phyloP scores from a whole-genome alignment of 768 basidiomycete species.

The Fomitopsis serialis region DNA sequence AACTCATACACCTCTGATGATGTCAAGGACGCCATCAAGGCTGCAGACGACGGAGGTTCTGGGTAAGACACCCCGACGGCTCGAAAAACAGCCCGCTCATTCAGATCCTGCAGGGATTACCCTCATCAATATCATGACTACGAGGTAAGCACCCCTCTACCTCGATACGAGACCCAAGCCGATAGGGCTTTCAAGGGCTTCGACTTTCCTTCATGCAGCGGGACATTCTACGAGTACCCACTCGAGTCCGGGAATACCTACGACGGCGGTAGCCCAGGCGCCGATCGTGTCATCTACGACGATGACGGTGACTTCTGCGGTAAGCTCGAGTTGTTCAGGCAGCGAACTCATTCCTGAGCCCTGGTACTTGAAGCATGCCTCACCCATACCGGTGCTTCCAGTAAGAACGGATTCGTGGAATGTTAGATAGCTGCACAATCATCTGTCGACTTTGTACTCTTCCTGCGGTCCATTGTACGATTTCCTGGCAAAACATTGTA shows the following conservation, averaged over 20 bases:
- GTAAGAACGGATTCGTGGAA: slow-evolving; percentile 15
- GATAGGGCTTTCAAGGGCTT: slow-evolving; percentile 10
- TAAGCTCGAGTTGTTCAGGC: slow-evolving; percentile 1
- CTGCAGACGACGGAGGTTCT: slow-evolving; percentile 17
- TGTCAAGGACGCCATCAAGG: slow-evolving; percentile 15
- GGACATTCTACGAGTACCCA: slow-evolving; percentile 20
- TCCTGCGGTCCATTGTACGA: not conserved
- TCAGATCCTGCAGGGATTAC: slow-evolving; percentile 13
- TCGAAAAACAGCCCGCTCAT: not conserved
- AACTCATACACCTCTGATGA: slow-evolving; percentile 12
- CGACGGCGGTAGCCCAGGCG: slow-evolving; percentile 22
- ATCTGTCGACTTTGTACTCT: not conserved
- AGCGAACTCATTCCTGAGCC: not conserved
- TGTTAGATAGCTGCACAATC: slow-evolving; percentile 6
- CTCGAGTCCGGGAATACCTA: slow-evolving; percentile 19
- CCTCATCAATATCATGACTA: slow-evolving; percentile 24
- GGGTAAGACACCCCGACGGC: slow-evolving; percentile 5
- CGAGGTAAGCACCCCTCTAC: slow-evolving; percentile 11
- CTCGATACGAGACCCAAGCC: not conserved
- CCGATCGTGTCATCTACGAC: slow-evolving; percentile 24
- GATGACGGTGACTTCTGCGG: slow-evolving; percentile 17
- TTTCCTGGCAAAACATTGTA: not conserved
- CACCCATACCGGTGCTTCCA: slow-evolving; percentile 17
- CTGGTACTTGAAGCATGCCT: slow-evolving; percentile 11
- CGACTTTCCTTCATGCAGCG: slow-evolving; percentile 18